A percentile compares a stretch with the other conserved stretches of the same genome.
These are phyloP conservation scores for Caryopteris hybrid DNA, from an alignment of 305 asterid genomes.

Conservation along the genomic window DNA sequence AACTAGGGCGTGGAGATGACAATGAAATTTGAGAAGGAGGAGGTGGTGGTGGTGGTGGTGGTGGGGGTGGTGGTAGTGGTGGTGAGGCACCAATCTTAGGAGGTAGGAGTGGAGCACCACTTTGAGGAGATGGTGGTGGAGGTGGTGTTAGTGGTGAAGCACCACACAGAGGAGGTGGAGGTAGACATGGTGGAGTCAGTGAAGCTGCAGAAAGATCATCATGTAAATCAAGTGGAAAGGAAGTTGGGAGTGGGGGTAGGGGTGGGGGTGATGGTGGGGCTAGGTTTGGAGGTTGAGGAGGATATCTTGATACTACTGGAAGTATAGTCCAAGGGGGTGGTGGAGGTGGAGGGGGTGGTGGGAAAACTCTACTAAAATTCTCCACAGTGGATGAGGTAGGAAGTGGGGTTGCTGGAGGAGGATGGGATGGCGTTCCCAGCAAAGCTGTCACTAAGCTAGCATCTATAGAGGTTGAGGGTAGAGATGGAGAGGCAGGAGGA, in stretches of 20 bases:
- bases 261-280: neutral
- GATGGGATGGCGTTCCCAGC: conserved; percentile 3
- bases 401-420: conserved; percentile 28
- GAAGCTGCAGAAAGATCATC: neutral
- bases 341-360: conserved; percentile 36
- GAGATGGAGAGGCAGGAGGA: conserved; percentile 8
- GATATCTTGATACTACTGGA: conserved; percentile 18
- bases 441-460: conserved; percentile 17
- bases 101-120: neutral
- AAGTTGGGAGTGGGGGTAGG: neutral
- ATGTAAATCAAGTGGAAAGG: conserved; percentile 9
- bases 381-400: conserved; percentile 20
- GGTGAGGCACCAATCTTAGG: neutral
- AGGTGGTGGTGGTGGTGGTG: neutral
- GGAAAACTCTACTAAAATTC: conserved; percentile 26
- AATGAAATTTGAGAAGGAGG: neutral
- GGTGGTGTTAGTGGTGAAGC: neutral
- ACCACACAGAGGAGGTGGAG: neutral
- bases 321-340: conserved; percentile 36
- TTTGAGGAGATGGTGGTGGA: neutral
- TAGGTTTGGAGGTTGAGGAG: neutral
- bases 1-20: neutral
- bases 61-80: neutral
- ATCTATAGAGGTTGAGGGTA: neutral
- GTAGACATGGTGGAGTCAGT: neutral